Conservation (phyloP, 805 yeast genomes). For the Candida vartiovaarae region DNA sequence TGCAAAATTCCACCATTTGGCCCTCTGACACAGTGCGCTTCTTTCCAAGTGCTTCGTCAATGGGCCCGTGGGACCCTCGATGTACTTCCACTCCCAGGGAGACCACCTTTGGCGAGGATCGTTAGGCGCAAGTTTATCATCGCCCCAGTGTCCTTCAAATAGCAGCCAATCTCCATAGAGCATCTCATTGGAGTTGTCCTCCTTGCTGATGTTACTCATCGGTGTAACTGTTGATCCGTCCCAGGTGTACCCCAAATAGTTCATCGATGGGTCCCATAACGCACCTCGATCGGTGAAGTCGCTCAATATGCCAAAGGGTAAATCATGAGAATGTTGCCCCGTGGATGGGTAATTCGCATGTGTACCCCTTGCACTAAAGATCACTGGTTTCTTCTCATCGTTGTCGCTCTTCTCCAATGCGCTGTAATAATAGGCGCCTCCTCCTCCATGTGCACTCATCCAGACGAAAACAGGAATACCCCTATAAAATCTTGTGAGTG, state of each 20-base stretch:
- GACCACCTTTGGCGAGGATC: conserved; percentile 85
- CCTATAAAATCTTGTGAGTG: conserved; percentile 73
- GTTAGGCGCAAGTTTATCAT: conserved; percentile 49
- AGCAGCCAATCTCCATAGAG: conserved; percentile 53
- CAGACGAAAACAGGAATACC: conserved; percentile 80
- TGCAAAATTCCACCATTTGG: conserved; percentile 91
- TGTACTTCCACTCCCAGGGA: conserved; percentile 83
- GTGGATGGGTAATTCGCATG: conserved; percentile 96
- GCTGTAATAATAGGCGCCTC: conserved; percentile 77
- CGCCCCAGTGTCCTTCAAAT: conserved; percentile 88
- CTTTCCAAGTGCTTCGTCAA: conserved; percentile 68
- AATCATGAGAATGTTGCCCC: conserved; percentile 93
- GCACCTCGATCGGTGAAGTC: conserved; percentile 96
- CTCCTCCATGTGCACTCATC: conserved; percentile 99
- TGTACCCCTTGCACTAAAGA: conserved; percentile 91
- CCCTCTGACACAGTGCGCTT: conserved; percentile 67
- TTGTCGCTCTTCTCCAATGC: conserved; percentile 47
- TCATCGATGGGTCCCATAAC: conserved; percentile 86
- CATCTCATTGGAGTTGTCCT: conserved; percentile 21
- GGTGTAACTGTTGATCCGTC: conserved; percentile 51
- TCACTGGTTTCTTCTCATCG: conserved; percentile 50
- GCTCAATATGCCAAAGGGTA: conserved; percentile 83
- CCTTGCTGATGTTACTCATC: conserved; percentile 23
- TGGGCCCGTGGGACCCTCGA: conserved; percentile 94
- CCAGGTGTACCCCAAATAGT: conserved; percentile 74